Percentiles rank a stretch among this genome's conserved stretches.
Evolutionary conservation across 2,329 filamentous ascomycete species (phyloP).

Genomic region (Aspergillus neoniger): DNA sequence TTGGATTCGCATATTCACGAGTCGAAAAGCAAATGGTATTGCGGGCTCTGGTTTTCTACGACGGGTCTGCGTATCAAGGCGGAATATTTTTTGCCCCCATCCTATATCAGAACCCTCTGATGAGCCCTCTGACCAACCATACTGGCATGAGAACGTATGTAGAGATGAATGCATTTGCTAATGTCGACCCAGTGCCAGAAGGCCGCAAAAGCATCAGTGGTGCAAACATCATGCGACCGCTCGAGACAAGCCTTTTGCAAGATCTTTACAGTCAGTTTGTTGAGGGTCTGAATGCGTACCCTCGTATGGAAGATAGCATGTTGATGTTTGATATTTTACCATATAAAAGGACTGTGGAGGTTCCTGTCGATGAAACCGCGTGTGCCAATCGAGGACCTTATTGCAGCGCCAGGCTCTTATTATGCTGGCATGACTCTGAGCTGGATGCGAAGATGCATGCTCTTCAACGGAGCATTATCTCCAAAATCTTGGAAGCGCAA

Average conservation of each 20-base stretch:
- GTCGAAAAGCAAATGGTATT: background rate
- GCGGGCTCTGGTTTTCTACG: constrained; percentile 7
- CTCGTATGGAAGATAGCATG: constrained; percentile 9
- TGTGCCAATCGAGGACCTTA: constrained; percentile 13
- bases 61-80: background rate
- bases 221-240: constrained; percentile 3
- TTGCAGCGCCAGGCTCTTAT: constrained; percentile 9
- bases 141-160: constrained; percentile 11
- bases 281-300: background rate
- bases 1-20: constrained; percentile 11
- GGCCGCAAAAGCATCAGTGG: constrained; percentile 12
- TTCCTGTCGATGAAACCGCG: constrained; percentile 13
- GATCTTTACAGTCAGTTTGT: constrained; percentile 8
- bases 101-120: background rate
- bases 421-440: constrained; percentile 12
- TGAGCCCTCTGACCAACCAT: background rate
- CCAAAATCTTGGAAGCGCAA: background rate
- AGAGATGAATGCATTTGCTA: constrained; percentile 6
- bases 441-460: constrained; percentile 3
- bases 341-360: constrained; percentile 2
- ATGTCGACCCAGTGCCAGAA: constrained; percentile 12
- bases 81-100: constrained; percentile 9
- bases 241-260: background rate
- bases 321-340: constrained; percentile 14
- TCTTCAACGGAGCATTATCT: background rate